Base-by-base conservation (phyloP, 1,139 yeast species). In the Candida smagusa region DNA sequence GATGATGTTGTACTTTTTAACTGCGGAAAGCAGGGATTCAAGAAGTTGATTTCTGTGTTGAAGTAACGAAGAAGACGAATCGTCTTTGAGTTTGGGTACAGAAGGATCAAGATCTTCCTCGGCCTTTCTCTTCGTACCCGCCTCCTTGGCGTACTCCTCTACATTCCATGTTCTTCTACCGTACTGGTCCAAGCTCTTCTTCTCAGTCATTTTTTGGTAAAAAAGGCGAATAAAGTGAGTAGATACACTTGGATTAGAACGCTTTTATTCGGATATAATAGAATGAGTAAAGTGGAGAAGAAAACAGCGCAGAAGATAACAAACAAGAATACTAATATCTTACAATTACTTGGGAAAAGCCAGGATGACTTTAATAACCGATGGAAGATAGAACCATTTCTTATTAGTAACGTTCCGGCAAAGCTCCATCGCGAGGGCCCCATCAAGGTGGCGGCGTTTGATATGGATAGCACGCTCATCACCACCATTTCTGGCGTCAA, bases 101-200 rank as follows among this genome's bases (percentile, higher is more conserved):
- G 4, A 30, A 7, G 13, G n/a, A 3, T 23, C 29, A 25, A 34
- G 36, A 9, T 12, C 12, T 8, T 32, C 38, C 31, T 25, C 38
- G 7, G 36, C 30, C 27, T 43, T 33, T n/a, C 46, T 48, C 37
- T 67, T 48, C 27, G 53, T 47, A 24, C 59, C 56, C 4, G 82
- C 80, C 29, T 68, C 68, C 35, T 67, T 54, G 2, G 75, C 80
- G 47, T 81, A 83, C 23, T 77, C 84, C 12, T 80, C 83, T 24
- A 74, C 71, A 48, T 84, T 77, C 94, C 94, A 84, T 7, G 79
- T 72, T 44, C 78, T 70, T 43, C 90, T 63, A 1, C 89, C 90
- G 52, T 77, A 81, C 45, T 68, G 74, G 43, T 72, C 77, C 4
- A 59, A 52, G 21, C 56, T 49, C n/a, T 38, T 33, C 28, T 45